Evolutionary conservation across 1,284 basidiomycete genomes (phyloP), one percentile per base, ranked within the genome.

Genomic region (Waitea zeae): DNA sequence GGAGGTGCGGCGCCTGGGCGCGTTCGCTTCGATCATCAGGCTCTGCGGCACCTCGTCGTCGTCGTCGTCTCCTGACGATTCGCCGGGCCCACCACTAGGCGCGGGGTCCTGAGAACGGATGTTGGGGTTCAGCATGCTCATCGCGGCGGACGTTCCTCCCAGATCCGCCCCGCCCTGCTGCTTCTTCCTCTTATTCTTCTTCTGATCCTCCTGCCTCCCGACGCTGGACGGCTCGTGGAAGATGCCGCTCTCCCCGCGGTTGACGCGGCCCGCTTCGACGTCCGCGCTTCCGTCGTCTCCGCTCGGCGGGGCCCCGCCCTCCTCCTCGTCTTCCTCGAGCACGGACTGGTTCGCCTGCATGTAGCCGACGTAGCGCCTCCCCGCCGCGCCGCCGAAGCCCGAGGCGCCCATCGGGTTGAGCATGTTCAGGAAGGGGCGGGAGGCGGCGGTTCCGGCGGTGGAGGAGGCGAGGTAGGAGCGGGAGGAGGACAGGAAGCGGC

Each of bases 11-110:
- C n/a, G n/a, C n/a, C n/a, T n/a, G 15, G 60, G 49, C 1, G 51
- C 49, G 41, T 58, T 48, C 14, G 74, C 66, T 51, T 86, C 82
- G 42, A 86, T 75, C 70, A 83, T 77, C 45, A 86, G 76, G 48
- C 77, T 80, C 49, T 77, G 72, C 0, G 82, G 83, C 3, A 80
- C 78, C 48, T 86, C 82, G 37, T 78, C 79, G 45, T 83, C 81
- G 12, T 75, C 78, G 26, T 65, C 63, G 34, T 76, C n/a, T n/a
- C n/a, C n/a, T n/a, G n/a, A n/a, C n/a, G n/a, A n/a, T n/a, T n/a
- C n/a, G n/a, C n/a, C n/a, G n/a, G n/a, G n/a, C n/a, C n/a, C n/a
- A n/a, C n/a, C n/a, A n/a, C n/a, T n/a, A n/a, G n/a, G n/a, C n/a
- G n/a, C n/a, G n/a, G n/a, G n/a, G n/a, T n/a, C n/a, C n/a, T n/a